These are phyloP conservation scores for Pseudofabraea citricarpa DNA, from an alignment of 2,329 filamentous ascomycete species.

Conservation along the genomic window DNA sequence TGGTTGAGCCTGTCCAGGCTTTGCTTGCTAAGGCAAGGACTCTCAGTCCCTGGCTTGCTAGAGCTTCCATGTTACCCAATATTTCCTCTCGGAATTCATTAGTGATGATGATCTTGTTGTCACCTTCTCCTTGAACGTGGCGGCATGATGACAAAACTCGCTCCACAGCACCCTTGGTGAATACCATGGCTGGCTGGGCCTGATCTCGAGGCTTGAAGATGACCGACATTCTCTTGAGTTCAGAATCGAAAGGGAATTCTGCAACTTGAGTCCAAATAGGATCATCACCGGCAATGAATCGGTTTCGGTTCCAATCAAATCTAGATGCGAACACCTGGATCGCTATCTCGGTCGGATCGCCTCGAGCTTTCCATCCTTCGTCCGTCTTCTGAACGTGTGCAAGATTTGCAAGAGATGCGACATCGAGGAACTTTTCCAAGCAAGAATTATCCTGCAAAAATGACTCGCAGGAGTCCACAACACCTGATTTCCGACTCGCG, in stretches of 20 bases:
- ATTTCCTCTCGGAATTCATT: constrained; percentile 51
- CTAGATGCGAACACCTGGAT: constrained; percentile 70
- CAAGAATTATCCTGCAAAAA: constrained; percentile 40
- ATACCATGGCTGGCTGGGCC: constrained; percentile 45
- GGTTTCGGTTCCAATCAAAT: constrained; percentile 57
- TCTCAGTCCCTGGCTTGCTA: constrained; percentile 62
- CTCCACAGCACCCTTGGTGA: constrained; percentile 67
- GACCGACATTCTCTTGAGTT: constrained; percentile 73
- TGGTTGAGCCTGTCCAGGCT: constrained; percentile 20
- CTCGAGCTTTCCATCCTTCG: constrained; percentile 56
- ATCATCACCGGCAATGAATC: constrained; percentile 43
- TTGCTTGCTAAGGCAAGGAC: constrained; percentile 60
- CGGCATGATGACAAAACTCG: constrained; percentile 61
- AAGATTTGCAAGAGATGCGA: constrained; percentile 62
- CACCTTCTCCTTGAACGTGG: constrained; percentile 38
- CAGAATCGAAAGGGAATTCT: constrained; percentile 71
- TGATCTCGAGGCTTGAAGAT: constrained; percentile 47
- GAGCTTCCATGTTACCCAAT: constrained; percentile 62
- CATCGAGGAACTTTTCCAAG: constrained; percentile 53
- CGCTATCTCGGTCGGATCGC: constrained; percentile 68
- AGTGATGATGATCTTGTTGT: constrained; percentile 43
- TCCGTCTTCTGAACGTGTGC: constrained; percentile 52
- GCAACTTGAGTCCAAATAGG: constrained; percentile 53
- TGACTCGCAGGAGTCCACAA: constrained; percentile 17
- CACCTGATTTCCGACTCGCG: too few relatives aligned